A percentile compares a stretch with the other conserved stretches of the same genome.
Conservation (phyloP, 108 stramenopile species). For the Epipyxis sp. region DNA sequence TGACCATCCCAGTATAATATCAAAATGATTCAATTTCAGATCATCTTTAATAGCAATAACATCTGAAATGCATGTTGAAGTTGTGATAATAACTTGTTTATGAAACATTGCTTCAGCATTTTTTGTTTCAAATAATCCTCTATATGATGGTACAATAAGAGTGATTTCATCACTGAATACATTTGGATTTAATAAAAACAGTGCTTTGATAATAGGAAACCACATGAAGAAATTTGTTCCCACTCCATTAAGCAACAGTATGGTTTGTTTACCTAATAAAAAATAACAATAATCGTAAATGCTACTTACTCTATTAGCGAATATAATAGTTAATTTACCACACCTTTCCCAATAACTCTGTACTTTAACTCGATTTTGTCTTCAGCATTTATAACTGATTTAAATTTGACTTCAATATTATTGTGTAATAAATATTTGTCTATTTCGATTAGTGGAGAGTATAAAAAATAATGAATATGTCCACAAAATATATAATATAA, state of each 20-base stretch:
- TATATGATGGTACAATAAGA: not conserved
- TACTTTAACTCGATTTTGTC: no score
- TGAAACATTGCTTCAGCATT: not conserved
- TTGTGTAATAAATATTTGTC: no score
- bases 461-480: no score
- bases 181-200: not conserved
- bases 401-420: no score
- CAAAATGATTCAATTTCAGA: not conserved
- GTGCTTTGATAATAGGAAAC: not conserved
- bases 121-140: not conserved
- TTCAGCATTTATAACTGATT: no score
- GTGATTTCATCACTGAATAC: not conserved
- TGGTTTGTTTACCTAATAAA: not conserved
- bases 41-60: not conserved
- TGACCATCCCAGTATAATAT: conserved; percentile 16
- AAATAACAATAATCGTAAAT: no score
- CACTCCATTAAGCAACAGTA: not conserved
- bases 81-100: not conserved
- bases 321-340: no score
- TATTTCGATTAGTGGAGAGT: no score
- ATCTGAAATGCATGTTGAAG: not conserved
- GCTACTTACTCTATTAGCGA: no score
- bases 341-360: no score
- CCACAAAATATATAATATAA: no score
- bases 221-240: conserved; percentile 30